Evolutionary conservation across 2,329 filamentous ascomycete genomes (phyloP), one percentile per base, ranked within the genome.

Genomic region (Pseudonectria foliicola): DNA sequence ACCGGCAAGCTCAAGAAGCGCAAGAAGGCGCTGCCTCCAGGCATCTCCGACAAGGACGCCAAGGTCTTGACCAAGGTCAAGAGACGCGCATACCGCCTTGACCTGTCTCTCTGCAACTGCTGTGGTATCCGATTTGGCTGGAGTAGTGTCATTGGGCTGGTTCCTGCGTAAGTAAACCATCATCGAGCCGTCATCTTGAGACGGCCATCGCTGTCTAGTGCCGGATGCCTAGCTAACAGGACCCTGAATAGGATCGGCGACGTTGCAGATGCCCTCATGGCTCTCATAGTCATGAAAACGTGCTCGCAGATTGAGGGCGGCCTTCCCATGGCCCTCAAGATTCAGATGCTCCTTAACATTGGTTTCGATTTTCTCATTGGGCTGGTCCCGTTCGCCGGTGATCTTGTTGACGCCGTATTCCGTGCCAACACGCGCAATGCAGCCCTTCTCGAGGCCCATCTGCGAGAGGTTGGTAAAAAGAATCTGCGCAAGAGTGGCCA

Each of bases 61-160:
- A 73, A 82, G 44, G 71, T 95, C 47, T 77, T 96, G 44, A 93
- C 83, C 49, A 83, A 82, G 50, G 86, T 94, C 49, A 90, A 94
- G 61, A 76, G 82, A 50, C 75, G 83, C 39, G 88, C 92, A 24
- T 94, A 95, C 62, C 74, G 78, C 25, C 75, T 95, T 16, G 92
- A 96, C 60, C 83, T 87, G 68, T 77, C 75, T 36, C 74, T 95
- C 6, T 93, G 90, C 67, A 88, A 76, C 53, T 76, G 86, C 54
- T 76, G 83, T 45, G 87, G 88, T 28, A 73, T 94, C 39, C 77
- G 81, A 38, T 89, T 96, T 55, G 92, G 92, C 35, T 95, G 88
- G 87, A 78, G 85, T 33, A 84, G 82, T 49, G 75, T 95, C 38
- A 85, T 96, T 50, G 92, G 82, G 11, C 56, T 96, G 7, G 61